A percentile compares a stretch with the other conserved stretches of the same genome.
Conservation (phyloP, 2,329 filamentous ascomycete genomes). For the Geosmithia flava region DNA sequence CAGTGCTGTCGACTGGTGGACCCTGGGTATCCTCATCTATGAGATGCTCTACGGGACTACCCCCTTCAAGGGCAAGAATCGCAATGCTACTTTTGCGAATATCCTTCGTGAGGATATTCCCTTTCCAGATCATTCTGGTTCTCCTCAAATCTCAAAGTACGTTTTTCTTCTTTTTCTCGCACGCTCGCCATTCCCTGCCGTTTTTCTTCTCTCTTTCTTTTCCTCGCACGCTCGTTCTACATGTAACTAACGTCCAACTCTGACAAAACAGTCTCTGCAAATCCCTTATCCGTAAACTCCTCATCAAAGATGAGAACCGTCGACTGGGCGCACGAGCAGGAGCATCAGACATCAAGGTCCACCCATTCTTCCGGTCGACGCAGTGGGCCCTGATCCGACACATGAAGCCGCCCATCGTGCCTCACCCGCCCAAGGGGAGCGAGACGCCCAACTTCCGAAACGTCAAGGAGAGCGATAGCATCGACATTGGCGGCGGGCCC, state of each 20-base stretch:
- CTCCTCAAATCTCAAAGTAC: constrained; percentile 84
- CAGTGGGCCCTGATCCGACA: constrained; percentile 96
- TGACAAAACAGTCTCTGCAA: constrained; percentile 65
- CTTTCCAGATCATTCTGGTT: constrained; percentile 79
- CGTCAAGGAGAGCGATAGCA: constrained; percentile 92
- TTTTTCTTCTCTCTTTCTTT: background rate
- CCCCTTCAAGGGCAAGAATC: constrained; percentile 98
- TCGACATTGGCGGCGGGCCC: constrained; percentile 56
- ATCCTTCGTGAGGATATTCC: constrained; percentile 92
- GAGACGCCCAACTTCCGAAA: constrained; percentile 97
- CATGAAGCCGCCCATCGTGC: constrained; percentile 95
- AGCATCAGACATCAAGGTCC: constrained; percentile 90
- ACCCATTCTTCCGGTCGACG: constrained; percentile 91
- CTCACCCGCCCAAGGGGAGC: constrained; percentile 76
- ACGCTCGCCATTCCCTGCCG: too few species aligned
- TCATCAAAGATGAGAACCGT: constrained; percentile 96
- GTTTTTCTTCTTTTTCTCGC: constrained; percentile 16
- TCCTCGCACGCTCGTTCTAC: background rate
- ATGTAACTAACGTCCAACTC: constrained; percentile 6
- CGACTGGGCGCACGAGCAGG: constrained; percentile 88
- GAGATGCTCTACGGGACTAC: constrained; percentile 99
- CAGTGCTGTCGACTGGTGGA: constrained; percentile 99
- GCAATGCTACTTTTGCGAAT: constrained; percentile 95
- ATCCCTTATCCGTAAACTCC: constrained; percentile 84
- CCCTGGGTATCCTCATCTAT: constrained; percentile 89